These are phyloP conservation scores for Cyclotella cryptica DNA, from an alignment of 108 stramenopile genomes.

Conservation along the genomic window DNA sequence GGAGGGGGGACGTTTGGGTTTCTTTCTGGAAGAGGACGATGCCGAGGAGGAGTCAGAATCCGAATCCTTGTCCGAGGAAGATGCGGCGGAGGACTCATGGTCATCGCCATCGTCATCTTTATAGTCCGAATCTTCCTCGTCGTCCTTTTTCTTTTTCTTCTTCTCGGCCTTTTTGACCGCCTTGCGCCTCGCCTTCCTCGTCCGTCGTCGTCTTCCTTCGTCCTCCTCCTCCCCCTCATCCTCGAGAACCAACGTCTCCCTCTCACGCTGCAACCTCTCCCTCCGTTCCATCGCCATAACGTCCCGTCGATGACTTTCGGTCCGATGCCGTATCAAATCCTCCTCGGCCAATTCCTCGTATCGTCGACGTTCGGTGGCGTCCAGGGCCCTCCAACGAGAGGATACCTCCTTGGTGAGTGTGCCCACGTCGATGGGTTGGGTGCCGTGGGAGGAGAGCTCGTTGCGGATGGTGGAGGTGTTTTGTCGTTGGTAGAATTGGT, in stretches of 20 bases:
- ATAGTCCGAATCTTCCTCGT: constrained; percentile 55
- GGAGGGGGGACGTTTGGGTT: constrained; percentile 28
- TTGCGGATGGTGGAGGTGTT: constrained; percentile 62
- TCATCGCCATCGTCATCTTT: constrained; percentile 52
- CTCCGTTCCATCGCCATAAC: constrained; percentile 53
- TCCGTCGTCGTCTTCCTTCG: too few species aligned
- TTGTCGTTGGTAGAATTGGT: constrained; percentile 72
- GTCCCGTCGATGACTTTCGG: constrained; percentile 83
- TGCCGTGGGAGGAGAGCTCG: constrained; percentile 35
- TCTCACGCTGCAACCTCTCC: constrained; percentile 18
- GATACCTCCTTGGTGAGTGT: constrained; percentile 63
- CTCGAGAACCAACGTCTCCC: constrained; percentile 52
- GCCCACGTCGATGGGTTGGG: constrained; percentile 65
- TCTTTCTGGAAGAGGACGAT: constrained; percentile 52
- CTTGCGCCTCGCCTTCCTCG: constrained; percentile 47
- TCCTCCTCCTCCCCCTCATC: constrained; percentile 41
- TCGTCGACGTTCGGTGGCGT: constrained; percentile 34
- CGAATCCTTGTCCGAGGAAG: constrained; percentile 22
- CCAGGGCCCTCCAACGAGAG: constrained; percentile 66
- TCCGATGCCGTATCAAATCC: constrained; percentile 63
- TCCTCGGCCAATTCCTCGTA: constrained; percentile 68
- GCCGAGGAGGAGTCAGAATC: constrained; percentile 12
- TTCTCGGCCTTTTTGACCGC: constrained; percentile 46
- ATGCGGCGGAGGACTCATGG: constrained; percentile 43
- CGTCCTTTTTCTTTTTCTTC: constrained; percentile 25